A percentile compares a stretch with the other conserved stretches of the same genome.
phyloP scores from a whole-genome alignment of 2,329 filamentous ascomycete genomes.

The Fusarium mexicanum region DNA sequence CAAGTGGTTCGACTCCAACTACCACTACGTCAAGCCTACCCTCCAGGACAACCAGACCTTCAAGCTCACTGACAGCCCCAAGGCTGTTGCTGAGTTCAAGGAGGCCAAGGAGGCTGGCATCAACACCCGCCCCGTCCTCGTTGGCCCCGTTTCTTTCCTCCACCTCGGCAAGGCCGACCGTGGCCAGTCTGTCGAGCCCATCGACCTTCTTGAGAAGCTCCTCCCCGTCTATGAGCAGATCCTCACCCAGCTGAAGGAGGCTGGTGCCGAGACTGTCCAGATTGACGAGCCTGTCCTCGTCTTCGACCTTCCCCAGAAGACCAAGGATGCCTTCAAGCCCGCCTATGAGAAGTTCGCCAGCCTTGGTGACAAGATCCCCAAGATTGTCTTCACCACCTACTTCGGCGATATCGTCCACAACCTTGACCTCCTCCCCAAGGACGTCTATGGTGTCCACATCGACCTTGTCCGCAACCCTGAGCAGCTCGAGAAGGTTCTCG shows the following conservation, averaged over 20 bases:
- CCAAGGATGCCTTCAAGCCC: constrained; percentile 98
- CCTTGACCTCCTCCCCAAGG: constrained; percentile 85
- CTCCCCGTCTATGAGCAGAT: constrained; percentile 95
- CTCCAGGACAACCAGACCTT: constrained; percentile 97
- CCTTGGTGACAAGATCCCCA: constrained; percentile 83
- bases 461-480: constrained; percentile 98
- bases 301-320: constrained; percentile 88
- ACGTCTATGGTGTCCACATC: constrained; percentile 86
- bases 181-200: constrained; percentile 90
- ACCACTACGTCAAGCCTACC: constrained; percentile 99
- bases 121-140: constrained; percentile 88
- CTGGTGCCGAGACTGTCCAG: constrained; percentile 95
- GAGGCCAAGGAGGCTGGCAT: constrained; percentile 99
- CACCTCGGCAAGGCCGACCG: constrained; percentile 98
- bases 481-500: constrained; percentile 88
- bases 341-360: constrained; percentile 88
- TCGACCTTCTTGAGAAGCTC: constrained; percentile 92
- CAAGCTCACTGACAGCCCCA: constrained; percentile 86
- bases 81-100: constrained; percentile 92
- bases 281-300: constrained; percentile 98
- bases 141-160: constrained; percentile 97
- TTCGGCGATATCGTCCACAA: constrained; percentile 99
- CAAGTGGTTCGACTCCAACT: constrained; percentile 99
- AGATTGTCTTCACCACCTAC: constrained; percentile 93
- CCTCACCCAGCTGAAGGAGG: constrained; percentile 90